Percentiles rank a stretch among this genome's conserved stretches.
These are phyloP conservation scores for Thymus quinquecostatus DNA, from an alignment of 257 asterid species.

Conservation along the genomic window DNA sequence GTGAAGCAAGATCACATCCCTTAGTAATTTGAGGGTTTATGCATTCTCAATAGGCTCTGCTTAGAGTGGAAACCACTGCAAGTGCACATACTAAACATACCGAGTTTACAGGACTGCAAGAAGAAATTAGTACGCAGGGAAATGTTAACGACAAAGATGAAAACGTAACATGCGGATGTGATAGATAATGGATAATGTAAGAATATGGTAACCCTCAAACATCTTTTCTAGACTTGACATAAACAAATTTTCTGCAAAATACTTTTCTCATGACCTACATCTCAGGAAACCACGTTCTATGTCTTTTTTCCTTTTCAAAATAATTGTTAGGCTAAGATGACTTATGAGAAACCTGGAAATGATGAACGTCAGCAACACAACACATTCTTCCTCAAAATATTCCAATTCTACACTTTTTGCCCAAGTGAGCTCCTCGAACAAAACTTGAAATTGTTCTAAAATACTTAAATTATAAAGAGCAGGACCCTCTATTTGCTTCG, in stretches of 20 bases:
- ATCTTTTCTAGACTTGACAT: neutral
- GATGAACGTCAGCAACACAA: neutral
- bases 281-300: neutral
- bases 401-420: neutral
- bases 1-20: slow-evolving; percentile 24
- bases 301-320: too few relatives aligned
- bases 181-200: neutral
- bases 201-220: neutral
- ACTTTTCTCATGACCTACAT: neutral
- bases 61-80: neutral
- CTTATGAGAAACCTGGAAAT: neutral
- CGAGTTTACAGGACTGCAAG: neutral
- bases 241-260: neutral
- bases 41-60: neutral
- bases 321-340: too few relatives aligned
- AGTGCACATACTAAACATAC: neutral
- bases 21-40: slow-evolving; percentile 9
- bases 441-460: neutral
- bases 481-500: too few relatives aligned
- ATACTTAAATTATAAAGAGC: too few relatives aligned
- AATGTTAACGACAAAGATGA: neutral
- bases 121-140: neutral
- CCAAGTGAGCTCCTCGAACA: neutral
- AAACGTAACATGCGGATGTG: neutral
- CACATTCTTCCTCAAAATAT: neutral